Evolutionary conservation across 345 rosid genomes (phyloP).

Genomic region (Toxicodendron radicans): DNA sequence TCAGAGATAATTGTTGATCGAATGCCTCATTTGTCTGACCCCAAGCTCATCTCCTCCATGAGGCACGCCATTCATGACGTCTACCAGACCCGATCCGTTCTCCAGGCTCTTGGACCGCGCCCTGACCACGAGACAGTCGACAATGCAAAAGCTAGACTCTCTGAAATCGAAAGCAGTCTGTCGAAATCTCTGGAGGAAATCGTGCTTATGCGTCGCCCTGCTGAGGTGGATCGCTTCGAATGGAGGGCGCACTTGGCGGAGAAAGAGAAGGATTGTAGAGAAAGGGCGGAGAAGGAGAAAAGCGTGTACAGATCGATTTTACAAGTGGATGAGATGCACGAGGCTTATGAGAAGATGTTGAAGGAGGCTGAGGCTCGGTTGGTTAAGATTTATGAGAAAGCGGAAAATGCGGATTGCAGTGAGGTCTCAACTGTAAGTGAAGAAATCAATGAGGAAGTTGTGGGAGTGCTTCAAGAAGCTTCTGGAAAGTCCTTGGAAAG

Average conservation of each 20-base stretch:
- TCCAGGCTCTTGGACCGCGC: constrained; percentile 78
- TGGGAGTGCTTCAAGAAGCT: constrained; percentile 60
- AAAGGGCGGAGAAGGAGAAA: constrained; percentile 59
- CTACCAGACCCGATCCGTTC: constrained; percentile 76
- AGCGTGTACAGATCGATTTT: constrained; percentile 46
- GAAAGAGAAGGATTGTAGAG: constrained; percentile 58
- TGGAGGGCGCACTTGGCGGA: constrained; percentile 59
- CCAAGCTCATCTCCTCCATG: constrained; percentile 74
- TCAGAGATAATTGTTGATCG: constrained; percentile 36
- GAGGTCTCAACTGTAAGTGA: constrained; percentile 23
- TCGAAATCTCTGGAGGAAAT: constrained; percentile 74
- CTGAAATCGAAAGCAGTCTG: constrained; percentile 54
- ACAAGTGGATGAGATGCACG: constrained; percentile 80
- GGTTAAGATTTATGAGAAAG: constrained; percentile 65
- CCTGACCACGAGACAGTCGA: constrained; percentile 95
- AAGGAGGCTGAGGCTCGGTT: constrained; percentile 79
- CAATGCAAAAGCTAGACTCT: constrained; percentile 55
- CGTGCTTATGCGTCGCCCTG: constrained; percentile 60
- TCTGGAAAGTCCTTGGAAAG: constrained; percentile 50
- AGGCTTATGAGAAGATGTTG: constrained; percentile 67
- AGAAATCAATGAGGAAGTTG: constrained; percentile 55
- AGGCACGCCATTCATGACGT: constrained; percentile 69
- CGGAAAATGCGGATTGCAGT: constrained; percentile 35
- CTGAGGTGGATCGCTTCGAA: constrained; percentile 46
- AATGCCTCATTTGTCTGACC: constrained; percentile 69